Conservation (phyloP, 331 rosid genomes). For the Ulmus americana region DNA sequence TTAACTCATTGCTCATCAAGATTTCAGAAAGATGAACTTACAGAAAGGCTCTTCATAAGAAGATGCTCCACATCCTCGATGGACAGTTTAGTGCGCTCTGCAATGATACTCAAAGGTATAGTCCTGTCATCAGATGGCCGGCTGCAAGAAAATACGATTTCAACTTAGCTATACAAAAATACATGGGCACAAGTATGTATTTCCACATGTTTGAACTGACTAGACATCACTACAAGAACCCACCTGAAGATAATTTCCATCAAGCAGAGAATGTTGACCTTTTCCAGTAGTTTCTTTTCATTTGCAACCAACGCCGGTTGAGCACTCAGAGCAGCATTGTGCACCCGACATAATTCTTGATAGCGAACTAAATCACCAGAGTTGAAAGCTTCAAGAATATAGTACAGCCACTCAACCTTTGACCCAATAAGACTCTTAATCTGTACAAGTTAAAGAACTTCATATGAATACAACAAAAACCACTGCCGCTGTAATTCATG, state of each 20-base stretch:
- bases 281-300: slow-evolving; percentile 81
- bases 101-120: slow-evolving; percentile 80
- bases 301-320: slow-evolving; percentile 93
- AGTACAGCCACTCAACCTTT: slow-evolving; percentile 99
- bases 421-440: slow-evolving; percentile 80
- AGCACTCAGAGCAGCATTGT: slow-evolving; percentile 78
- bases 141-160: slow-evolving; percentile 43
- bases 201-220: not conserved
- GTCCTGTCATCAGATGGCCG: slow-evolving; percentile 96
- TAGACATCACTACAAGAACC: slow-evolving; percentile 1
- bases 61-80: slow-evolving; percentile 96
- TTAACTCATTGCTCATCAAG: not conserved
- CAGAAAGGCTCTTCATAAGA: slow-evolving; percentile 94
- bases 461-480: not conserved
- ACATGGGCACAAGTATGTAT: not conserved
- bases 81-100: slow-evolving; percentile 90
- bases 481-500: not conserved
- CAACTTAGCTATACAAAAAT: slow-evolving; percentile 1
- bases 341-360: slow-evolving; percentile 89
- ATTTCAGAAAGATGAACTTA: slow-evolving; percentile 38
- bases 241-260: slow-evolving; percentile 99
- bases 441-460: slow-evolving; percentile 34
- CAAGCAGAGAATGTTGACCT: slow-evolving; percentile 94
- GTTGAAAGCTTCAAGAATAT: slow-evolving; percentile 91
- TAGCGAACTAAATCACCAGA: slow-evolving; percentile 85